phyloP scores from a whole-genome alignment of 176 grass and related monocot species.

The Oryza nivara region DNA sequence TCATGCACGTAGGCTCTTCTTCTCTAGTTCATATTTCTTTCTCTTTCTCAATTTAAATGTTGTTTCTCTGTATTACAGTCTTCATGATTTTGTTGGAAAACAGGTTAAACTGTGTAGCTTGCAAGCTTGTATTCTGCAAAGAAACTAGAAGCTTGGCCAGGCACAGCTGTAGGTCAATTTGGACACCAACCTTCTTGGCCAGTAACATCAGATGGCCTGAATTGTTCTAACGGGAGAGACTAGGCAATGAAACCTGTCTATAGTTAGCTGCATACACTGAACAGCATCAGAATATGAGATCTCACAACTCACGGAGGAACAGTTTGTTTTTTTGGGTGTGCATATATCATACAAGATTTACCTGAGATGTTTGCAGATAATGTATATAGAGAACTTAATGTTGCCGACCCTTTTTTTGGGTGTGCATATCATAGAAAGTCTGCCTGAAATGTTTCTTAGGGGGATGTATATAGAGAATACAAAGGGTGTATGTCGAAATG shows the following conservation, averaged over 20 bases:
- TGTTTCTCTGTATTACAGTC: background rate
- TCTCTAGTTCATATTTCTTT: background rate
- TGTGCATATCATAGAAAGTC: no score
- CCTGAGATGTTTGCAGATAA: conserved; percentile 23
- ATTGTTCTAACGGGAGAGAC: conserved; percentile 50
- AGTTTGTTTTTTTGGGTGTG: background rate
- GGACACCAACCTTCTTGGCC: conserved; percentile 34
- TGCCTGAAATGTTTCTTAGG: no score
- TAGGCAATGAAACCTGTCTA: conserved; percentile 57
- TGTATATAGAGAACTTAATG: conserved; percentile 43
- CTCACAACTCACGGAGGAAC: conserved; percentile 7
- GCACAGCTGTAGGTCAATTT: conserved; percentile 44
- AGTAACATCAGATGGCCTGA: conserved; percentile 54
- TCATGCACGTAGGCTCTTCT: conserved; percentile 63
- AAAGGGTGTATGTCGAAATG: conserved; percentile 44
- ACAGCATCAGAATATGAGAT: conserved; percentile 38
- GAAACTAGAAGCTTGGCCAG: conserved; percentile 41
- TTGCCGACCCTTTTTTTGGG: conserved; percentile 21
- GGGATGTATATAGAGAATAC: background rate
- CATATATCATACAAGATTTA: conserved; percentile 21
- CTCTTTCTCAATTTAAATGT: background rate
- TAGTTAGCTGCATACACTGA: conserved; percentile 34
- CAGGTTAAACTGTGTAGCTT: conserved; percentile 81
- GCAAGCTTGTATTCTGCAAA: conserved; percentile 69
- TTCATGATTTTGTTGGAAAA: conserved; percentile 27